Evolutionary conservation across 371 early-diverging fungal genomes (phyloP).

Genomic region (Circinella umbellata): DNA sequence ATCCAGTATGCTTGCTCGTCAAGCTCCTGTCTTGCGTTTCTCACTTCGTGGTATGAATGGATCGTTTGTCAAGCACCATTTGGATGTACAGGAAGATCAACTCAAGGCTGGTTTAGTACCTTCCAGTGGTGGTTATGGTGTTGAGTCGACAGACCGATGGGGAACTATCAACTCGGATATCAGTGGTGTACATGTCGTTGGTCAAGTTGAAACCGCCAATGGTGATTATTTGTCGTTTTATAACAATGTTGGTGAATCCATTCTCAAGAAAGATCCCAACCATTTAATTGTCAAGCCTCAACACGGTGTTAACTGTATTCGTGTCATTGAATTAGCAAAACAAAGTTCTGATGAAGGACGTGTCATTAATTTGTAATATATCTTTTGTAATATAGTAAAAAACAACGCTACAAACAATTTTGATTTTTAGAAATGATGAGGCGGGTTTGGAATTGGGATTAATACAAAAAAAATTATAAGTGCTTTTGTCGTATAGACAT

Average conservation of each 20-base stretch:
- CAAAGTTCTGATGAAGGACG: slow-evolving; percentile 63
- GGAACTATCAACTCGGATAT: slow-evolving; percentile 63
- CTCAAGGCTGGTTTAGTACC: slow-evolving; percentile 68
- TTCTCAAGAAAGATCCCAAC: slow-evolving; percentile 46
- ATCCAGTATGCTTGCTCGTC: slow-evolving; percentile 74
- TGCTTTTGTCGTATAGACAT: no score
- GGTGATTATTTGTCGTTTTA: slow-evolving; percentile 70
- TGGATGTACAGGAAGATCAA: slow-evolving; percentile 81
- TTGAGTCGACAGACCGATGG: slow-evolving; percentile 53
- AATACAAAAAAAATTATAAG: no score
- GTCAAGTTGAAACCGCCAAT: slow-evolving; percentile 60
- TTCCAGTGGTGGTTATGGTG: slow-evolving; percentile 51
- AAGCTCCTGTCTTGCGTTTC: slow-evolving; percentile 69
- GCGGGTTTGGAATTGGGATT: no score
- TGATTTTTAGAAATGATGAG: no score
- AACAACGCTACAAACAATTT: no score
- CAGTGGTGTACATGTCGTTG: slow-evolving; percentile 57
- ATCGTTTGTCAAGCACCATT: slow-evolving; percentile 65
- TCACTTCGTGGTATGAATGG: slow-evolving; percentile 75
- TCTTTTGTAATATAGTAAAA: no score
- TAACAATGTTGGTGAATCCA: slow-evolving; percentile 67
- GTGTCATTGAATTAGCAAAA: slow-evolving; percentile 72
- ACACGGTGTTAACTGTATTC: slow-evolving; percentile 71
- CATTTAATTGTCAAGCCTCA: slow-evolving; percentile 66
- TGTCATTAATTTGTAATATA: slow-evolving; percentile 24